A percentile compares a stretch with the other conserved stretches of the same genome.
These are phyloP conservation scores for Irpex lacteus DNA, from an alignment of 1,284 basidiomycete genomes.

Conservation along the genomic window DNA sequence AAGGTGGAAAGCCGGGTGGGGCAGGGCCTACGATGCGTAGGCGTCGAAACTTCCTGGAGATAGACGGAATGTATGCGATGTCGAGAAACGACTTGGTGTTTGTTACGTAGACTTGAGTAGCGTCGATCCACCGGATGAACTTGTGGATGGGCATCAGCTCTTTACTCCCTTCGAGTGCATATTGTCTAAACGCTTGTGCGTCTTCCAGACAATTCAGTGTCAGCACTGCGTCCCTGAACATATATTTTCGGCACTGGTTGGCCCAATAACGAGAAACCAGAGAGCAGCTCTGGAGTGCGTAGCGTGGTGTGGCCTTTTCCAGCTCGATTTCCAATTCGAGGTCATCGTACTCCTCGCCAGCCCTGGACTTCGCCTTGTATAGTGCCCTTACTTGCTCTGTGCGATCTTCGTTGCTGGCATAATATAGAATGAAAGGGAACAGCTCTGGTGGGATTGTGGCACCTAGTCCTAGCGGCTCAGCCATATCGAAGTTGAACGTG, in stretches of 20 bases:
- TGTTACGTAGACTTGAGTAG: not conserved
- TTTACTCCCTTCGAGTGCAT: not conserved
- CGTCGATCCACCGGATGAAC: not conserved
- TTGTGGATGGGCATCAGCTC: not conserved
- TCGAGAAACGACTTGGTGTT: not conserved
- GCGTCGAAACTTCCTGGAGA: not conserved
- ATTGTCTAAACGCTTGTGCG: not conserved
- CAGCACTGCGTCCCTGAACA: not conserved
- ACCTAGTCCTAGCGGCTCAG: not conserved
- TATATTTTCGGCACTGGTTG: not conserved
- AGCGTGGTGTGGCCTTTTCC: not conserved
- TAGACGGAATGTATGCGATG: not conserved
- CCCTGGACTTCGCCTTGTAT: too few species aligned
- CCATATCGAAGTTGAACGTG: not conserved
- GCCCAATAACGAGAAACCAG: not conserved
- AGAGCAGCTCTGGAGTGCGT: not conserved
- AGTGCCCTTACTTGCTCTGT: not conserved
- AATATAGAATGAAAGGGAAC: not conserved
- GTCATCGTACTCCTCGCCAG: too few species aligned
- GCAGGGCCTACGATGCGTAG: not conserved
- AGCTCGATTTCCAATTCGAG: too few species aligned
- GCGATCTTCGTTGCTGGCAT: not conserved
- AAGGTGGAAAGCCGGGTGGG: not conserved
- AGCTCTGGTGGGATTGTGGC: not conserved
- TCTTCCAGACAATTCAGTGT: not conserved